Base-by-base conservation (phyloP, 768 basidiomycete species). In the Tylopilus subfusipes region DNA sequence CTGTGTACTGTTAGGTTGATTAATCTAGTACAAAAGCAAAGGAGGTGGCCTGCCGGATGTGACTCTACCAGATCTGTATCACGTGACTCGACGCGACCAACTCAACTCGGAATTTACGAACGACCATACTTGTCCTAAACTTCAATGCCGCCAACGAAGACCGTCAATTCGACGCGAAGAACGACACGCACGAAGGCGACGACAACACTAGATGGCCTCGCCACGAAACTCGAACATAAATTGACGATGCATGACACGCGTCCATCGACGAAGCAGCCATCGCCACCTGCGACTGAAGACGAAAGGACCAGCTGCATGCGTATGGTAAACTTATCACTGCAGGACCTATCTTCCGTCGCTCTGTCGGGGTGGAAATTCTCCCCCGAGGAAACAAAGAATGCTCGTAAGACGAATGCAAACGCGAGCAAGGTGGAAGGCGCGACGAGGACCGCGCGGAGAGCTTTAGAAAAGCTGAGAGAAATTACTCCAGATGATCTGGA, bases 351-450 rank as follows among this genome's bases (percentile, higher is more conserved):
- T 6, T 57, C 61, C 2, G 52, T 81, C 11, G 66, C 80, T 29
- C 80, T 85, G 57, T 76, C 79, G 0, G 86, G 85, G 2, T 85
- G 84, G 85, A 87, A 82, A 69, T 36, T 7, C 34, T 44, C 58
- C 34, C 47, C 55, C 24, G 55, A 62, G 30, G 51, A 68, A 4
- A 68, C 66, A 43, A 71, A 62, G 53, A 60, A 66, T n/a, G 54
- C 50, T 38, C 60, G 30, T 21, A 50, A 39, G 22, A 18, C 48
- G 25, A 57, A 70, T 30, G 55, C 69, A 38, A 58, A 67, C n/a
- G 68, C 55, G 16, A 73, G 72, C n/a, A 75, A 65, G 34, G 61
- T 70, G 22, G 63, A 75, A 16, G 71, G 74, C 8, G 66, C 72
- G 10, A 60, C 52, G 18, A 52, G 30, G 30, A 34, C 75, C 18